Evolutionary conservation across 345 rosid species (phyloP).

Genomic region (Murraya koenigii): DNA sequence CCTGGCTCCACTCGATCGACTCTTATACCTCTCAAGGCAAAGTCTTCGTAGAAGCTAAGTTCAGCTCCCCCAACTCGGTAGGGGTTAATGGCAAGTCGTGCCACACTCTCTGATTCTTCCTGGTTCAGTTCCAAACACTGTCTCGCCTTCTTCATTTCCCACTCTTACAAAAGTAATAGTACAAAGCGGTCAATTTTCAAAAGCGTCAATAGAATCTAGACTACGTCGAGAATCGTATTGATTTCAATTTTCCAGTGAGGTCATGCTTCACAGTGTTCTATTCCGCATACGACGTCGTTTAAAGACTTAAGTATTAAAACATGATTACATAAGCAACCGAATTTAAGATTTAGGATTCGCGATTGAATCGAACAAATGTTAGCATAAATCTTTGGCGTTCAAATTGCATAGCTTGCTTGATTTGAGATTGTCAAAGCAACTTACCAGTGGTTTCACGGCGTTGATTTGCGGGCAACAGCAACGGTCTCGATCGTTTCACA

Average conservation of each 20-base stretch:
- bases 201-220: background rate
- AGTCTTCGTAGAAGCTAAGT: conserved; percentile 62
- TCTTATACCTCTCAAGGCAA: conserved; percentile 63
- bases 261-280: background rate
- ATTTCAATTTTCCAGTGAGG: too few species aligned
- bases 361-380: background rate
- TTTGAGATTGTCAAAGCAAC: background rate
- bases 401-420: background rate
- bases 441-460: background rate
- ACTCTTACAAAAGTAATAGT: background rate
- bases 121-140: conserved; percentile 39
- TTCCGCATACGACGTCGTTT: background rate
- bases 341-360: background rate
- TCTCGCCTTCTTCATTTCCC: conserved; percentile 56
- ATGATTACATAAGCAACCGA: background rate
- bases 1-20: conserved; percentile 77
- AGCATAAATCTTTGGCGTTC: background rate
- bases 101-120: conserved; percentile 46
- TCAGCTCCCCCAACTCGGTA: conserved; percentile 32
- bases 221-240: background rate
- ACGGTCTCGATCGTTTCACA: background rate
- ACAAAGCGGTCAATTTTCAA: background rate
- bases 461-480: background rate
- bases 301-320: background rate
- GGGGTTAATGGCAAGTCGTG: conserved; percentile 43